Percentiles rank a stretch among this genome's conserved stretches.
Conservation (phyloP, 305 asterid species). For the Striga hermonthica region DNA sequence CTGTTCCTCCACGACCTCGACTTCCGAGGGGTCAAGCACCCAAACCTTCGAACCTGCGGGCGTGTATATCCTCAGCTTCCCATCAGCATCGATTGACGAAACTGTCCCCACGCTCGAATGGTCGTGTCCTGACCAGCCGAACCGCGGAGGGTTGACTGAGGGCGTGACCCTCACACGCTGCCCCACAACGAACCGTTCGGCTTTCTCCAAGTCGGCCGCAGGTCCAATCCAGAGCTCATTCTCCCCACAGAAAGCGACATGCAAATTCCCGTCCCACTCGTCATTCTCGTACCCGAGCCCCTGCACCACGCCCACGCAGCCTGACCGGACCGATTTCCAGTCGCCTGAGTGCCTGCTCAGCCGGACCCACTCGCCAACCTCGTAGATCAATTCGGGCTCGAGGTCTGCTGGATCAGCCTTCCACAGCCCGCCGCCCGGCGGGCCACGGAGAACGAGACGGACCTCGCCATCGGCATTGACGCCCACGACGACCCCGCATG, state of each 20-base stretch:
- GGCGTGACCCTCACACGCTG: constrained; percentile 61
- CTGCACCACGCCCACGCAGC: constrained; percentile 85
- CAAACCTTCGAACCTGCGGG: constrained; percentile 83
- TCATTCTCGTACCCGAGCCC: constrained; percentile 66
- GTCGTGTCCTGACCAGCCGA: constrained; percentile 90
- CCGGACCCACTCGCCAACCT: constrained; percentile 89
- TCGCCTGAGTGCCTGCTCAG: constrained; percentile 45
- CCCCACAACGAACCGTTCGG: constrained; percentile 52
- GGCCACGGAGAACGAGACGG: constrained; percentile 61
- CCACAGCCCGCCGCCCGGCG: constrained; percentile 54
- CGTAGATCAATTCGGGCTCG: constrained; percentile 61
- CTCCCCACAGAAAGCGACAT: constrained; percentile 85
- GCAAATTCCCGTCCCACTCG: constrained; percentile 56
- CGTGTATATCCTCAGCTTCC: constrained; percentile 79
- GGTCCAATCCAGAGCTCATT: constrained; percentile 79
- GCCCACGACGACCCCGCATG: constrained; percentile 68
- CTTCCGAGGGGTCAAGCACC: constrained; percentile 90
- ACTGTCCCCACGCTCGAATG: constrained; percentile 67
- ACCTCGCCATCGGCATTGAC: constrained; percentile 88
- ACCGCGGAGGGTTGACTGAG: constrained; percentile 73
- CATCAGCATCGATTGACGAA: constrained; percentile 85
- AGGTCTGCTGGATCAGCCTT: constrained; percentile 92
- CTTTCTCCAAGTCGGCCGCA: constrained; percentile 48
- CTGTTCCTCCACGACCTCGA: constrained; percentile 65
- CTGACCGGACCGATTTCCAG: constrained; percentile 76